Conservation (phyloP, 164 flowering plant species). For the Liriodendron chinense region DNA sequence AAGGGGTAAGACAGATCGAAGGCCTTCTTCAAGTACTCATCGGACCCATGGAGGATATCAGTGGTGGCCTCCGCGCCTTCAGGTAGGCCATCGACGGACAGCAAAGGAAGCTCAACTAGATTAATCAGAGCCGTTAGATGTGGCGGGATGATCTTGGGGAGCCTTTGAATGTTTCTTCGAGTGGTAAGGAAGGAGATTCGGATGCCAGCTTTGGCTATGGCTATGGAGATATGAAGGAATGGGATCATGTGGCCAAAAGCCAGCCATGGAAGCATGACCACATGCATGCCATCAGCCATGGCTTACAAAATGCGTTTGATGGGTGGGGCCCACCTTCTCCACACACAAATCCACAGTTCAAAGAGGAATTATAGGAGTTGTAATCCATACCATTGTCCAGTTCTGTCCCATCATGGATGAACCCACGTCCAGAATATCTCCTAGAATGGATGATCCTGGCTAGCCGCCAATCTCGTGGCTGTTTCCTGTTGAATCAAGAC, state of each 20-base stretch:
- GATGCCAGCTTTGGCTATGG: constrained; percentile 8
- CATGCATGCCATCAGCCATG: constrained; percentile 1
- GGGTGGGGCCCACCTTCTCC: background rate
- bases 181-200: constrained; percentile 15
- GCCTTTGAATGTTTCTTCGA: constrained; percentile 9
- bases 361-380: background rate
- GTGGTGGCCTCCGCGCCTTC: constrained; percentile 28
- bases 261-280: constrained; percentile 18
- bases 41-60: constrained; percentile 18
- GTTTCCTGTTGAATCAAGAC: background rate
- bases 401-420: too few species aligned
- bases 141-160: constrained; percentile 8
- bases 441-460: too few species aligned
- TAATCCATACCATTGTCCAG: too few species aligned
- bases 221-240: constrained; percentile 8
- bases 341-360: background rate
- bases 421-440: too few species aligned
- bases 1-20: constrained; percentile 14
- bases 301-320: background rate
- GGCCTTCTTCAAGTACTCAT: constrained; percentile 26
- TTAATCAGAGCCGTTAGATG: constrained; percentile 3
- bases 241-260: constrained; percentile 21
- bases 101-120: constrained; percentile 1
- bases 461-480: constrained; percentile 21
- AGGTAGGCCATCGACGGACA: constrained; percentile 12